Base-by-base conservation (phyloP, 306 rosid genomes). In the Dalbergia cochinchinensis region DNA sequence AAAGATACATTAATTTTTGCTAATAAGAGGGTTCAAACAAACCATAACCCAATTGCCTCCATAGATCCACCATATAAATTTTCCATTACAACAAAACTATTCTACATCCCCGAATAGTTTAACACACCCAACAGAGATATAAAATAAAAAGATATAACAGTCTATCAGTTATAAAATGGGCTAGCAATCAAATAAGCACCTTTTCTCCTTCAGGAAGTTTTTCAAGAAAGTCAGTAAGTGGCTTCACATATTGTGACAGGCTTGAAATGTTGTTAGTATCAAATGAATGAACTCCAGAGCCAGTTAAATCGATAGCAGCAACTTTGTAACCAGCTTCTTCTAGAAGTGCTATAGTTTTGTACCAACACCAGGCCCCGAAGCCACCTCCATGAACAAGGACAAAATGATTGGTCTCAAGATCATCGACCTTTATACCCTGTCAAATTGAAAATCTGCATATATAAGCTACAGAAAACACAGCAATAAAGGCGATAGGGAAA, bases 331-430 rank as follows among this genome's bases (percentile, higher is more conserved):
- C 97, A 44, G 83, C 88, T 80, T 95, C 98, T 87, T 93, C 99
- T 35, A 95, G 83, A 78, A 93, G 97, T 41, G 99, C 97, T 70
- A 95, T 95, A 58, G 99, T 91, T 89, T 95, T 95, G 85, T 95
- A 95, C 99, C 99, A 95, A 86, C 99, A 95, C 99, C 99, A 95
- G 14, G 99, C 99, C 78, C 99, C 99, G 48, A 95, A 95, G 34
- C 99, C 99, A 53, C 99, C 99, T 73, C 99, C 99, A 69, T 95
- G 99, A 58, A 95, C 93, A 77, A 95, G 99, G 78, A 95, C 96
- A 89, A 93, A 90, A 87, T 81, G 91, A 73, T 80, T 88, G 80
- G 96, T 93, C 81, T 95, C 99, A 35, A 95, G 87, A 80, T 93
- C 99, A 44, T 91, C 98, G 11, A 90, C 91, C 44, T 90, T 91